Evolutionary conservation across 768 basidiomycete genomes (phyloP).

Genomic region (Russula emetica): DNA sequence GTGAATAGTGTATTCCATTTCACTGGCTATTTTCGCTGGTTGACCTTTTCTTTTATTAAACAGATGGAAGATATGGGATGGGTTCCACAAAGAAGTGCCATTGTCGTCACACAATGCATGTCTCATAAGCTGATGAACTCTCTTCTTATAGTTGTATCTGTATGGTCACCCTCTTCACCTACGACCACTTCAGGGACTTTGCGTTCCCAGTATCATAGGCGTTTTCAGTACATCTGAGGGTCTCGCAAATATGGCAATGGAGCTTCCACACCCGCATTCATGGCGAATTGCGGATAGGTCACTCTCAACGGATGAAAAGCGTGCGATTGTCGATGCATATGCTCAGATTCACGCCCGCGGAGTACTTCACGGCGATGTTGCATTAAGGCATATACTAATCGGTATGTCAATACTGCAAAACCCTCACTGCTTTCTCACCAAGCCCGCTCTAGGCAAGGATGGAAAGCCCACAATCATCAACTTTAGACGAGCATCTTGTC

Average conservation of each 20-base stretch:
- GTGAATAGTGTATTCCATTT: constrained; percentile 1
- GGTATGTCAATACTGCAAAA: constrained; percentile 24
- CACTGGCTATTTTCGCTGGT: background rate
- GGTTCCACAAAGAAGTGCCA: constrained; percentile 23
- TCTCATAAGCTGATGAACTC: constrained; percentile 10
- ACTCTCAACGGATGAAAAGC: constrained; percentile 53
- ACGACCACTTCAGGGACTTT: constrained; percentile 48
- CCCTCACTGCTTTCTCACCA: background rate
- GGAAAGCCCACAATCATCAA: constrained; percentile 44
- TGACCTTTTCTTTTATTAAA: background rate
- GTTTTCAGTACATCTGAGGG: constrained; percentile 41
- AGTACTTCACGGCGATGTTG: constrained; percentile 34
- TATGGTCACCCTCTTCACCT: constrained; percentile 47
- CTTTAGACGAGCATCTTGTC: constrained; percentile 42
- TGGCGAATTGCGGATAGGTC: constrained; percentile 56
- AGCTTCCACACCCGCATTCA: constrained; percentile 52
- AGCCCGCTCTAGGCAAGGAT: constrained; percentile 37
- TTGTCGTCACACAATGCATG: background rate
- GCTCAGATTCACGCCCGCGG: constrained; percentile 39
- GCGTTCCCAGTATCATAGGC: constrained; percentile 52
- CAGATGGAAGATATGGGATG: constrained; percentile 26
- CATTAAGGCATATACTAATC: constrained; percentile 47
- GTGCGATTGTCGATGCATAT: constrained; percentile 48
- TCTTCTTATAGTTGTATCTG: constrained; percentile 44
- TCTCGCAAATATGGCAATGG: constrained; percentile 45